Evolutionary conservation across 352 stramenopile species (phyloP).

Genomic region (Globisporangium okanoganense): DNA sequence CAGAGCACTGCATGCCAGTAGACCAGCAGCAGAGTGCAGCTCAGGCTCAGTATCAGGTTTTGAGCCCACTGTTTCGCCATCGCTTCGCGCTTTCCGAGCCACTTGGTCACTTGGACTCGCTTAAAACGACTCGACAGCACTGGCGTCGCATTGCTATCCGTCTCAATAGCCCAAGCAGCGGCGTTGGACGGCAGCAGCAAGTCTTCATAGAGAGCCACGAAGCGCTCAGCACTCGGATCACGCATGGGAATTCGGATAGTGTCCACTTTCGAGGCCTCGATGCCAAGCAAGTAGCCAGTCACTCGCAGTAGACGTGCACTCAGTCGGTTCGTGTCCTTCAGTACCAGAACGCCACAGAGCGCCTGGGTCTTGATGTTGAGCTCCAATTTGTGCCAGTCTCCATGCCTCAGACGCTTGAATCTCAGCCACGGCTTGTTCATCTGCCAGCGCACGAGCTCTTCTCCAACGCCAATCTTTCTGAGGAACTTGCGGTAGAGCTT

Average conservation of each 20-base stretch:
- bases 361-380: not conserved
- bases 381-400: not conserved
- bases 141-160: not conserved
- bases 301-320: not conserved
- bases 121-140: not conserved
- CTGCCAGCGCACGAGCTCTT: slow-evolving; percentile 10
- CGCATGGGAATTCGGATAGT: not conserved
- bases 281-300: not conserved
- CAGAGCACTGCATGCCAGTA: slow-evolving; percentile 11
- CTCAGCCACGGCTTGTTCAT: slow-evolving; percentile 15
- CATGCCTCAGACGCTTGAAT: slow-evolving; percentile 8
- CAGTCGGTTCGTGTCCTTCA: not conserved
- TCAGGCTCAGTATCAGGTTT: not conserved
- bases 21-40: not conserved
- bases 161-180: not conserved
- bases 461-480: not conserved
- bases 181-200: not conserved
- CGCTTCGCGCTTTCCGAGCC: not conserved
- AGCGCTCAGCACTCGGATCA: not conserved
- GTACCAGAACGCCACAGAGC: not conserved
- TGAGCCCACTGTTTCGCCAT: no score
- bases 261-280: not conserved
- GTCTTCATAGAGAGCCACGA: not conserved
- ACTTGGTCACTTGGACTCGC: not conserved
- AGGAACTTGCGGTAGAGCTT: slow-evolving; percentile 7